These are phyloP conservation scores for Dichomitus squalens DNA, from an alignment of 1,284 basidiomycete genomes.

Conservation along the genomic window DNA sequence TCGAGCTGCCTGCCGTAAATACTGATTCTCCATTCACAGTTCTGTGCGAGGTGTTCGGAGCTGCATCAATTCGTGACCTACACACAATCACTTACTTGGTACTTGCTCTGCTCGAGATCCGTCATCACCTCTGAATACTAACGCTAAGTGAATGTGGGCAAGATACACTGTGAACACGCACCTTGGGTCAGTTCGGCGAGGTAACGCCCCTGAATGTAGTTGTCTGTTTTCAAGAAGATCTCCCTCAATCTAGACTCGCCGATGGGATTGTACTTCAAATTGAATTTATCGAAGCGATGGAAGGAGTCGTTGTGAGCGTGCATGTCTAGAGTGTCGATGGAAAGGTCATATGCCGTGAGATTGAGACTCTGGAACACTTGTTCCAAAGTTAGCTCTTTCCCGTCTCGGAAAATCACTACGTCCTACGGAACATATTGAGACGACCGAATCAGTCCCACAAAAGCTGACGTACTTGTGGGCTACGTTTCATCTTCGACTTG, in stretches of 20 bases:
- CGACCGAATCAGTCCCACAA: background rate
- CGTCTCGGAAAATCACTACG: conserved; percentile 94
- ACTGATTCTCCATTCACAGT: conserved; percentile 96
- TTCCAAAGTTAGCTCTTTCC: conserved; percentile 84
- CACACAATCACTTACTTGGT: conserved; percentile 64
- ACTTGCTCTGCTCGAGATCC: conserved; percentile 98
- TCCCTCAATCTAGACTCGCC: conserved; percentile 95
- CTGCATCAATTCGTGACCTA: no score
- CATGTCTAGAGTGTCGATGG: conserved; percentile 99
- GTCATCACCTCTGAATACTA: conserved; percentile 82
- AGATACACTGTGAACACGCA: conserved; percentile 30
- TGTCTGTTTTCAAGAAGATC: conserved; percentile 99
- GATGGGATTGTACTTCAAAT: conserved; percentile 91
- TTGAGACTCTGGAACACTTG: conserved; percentile 97
- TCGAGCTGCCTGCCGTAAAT: conserved; percentile 83
- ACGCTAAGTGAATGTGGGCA: background rate
- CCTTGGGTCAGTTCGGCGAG: conserved; percentile 94
- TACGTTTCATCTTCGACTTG: conserved; percentile 94
- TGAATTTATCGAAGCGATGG: conserved; percentile 98
- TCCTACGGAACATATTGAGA: conserved; percentile 56
- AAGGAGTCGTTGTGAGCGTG: conserved; percentile 98
- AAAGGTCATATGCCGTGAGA: conserved; percentile 96
- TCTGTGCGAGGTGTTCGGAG: conserved; percentile 41
- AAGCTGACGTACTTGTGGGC: conserved; percentile 57
- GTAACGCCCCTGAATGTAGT: conserved; percentile 89